These are phyloP conservation scores for Trichoderma asperelloides DNA, from an alignment of 495 filamentous ascomycete species.

Conservation along the genomic window DNA sequence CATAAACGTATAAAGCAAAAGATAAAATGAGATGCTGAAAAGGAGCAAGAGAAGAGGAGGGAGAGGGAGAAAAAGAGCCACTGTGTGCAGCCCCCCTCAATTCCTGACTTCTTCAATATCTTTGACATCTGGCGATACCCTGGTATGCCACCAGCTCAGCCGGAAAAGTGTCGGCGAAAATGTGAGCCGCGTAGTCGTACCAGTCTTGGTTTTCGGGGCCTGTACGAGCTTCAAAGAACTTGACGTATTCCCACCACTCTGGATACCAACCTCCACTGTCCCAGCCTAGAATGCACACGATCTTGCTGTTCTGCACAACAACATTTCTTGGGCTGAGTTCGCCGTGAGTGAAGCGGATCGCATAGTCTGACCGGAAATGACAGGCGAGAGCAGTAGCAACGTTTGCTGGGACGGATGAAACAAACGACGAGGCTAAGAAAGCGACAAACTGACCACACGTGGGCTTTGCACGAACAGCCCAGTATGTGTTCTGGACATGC, in stretches of 20 bases:
- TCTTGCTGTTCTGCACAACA: constrained; percentile 18
- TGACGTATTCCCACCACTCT: constrained; percentile 42
- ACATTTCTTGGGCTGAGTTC: constrained; percentile 25
- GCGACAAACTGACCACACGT: neutral
- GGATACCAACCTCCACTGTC: constrained; percentile 45
- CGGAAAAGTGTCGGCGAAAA: neutral
- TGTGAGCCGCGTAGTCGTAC: neutral
- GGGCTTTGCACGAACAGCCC: neutral
- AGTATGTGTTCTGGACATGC: neutral
- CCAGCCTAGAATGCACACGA: constrained; percentile 43
- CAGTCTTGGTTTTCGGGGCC: neutral
- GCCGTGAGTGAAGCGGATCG: constrained; percentile 20
- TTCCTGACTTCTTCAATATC: neutral
- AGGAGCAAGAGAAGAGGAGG: neutral
- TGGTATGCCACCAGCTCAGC: neutral
- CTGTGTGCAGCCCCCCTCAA: too few species aligned
- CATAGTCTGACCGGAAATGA: neutral
- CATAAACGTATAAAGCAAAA: neutral
- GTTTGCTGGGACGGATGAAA: neutral
- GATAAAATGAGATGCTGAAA: neutral
- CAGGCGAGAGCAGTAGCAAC: neutral
- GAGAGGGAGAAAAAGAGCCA: neutral
- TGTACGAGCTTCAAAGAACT: constrained; percentile 7
- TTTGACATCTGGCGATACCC: neutral
- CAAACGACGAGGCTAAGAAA: neutral